Evolutionary conservation across 345 rosid species (phyloP), one percentile per base, ranked within the genome.

Genomic region (Streptanthus diversifolius): DNA sequence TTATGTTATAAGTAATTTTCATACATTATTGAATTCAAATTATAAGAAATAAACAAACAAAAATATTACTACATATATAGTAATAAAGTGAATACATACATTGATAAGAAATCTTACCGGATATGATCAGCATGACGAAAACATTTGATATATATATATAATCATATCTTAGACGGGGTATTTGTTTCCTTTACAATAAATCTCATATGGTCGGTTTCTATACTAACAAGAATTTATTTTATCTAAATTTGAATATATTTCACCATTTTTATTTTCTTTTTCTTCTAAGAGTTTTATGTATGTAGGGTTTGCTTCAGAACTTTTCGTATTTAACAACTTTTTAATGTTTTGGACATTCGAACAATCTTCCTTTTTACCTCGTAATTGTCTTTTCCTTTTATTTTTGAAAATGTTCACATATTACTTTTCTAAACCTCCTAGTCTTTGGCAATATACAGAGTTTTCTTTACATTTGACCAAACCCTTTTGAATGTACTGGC

Each of bases 341-440:
- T 14, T 48, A 48, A 48, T 48, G 53, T 48, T 63, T 45, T 18
- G 49, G n/a, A n/a, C 65, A 45, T 29, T 63, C 40, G 29, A 64
- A 15, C 17, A 13, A 13, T 18, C 40, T 48, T 48, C 8, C 19
- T 14, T 14, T 39, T 15, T 25, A 53, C 51, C 61, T n/a, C 24
- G 15, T 10, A 66, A 43, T 65, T 49, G 32, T 8, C 33, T 53
- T 5, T 11, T 53, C 58, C 7, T 49, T 15, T 21, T 49, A 10
- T 49, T 5, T 49, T 11, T 13, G 13, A 19, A 47, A 19, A 47
- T 48, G 21, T 6, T 49, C 60, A 51, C 22, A 49, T 47, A n/a
- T 36, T 22, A 36, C 15, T 14, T 17, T 51, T 27, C 3, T 24
- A 41, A 43, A 43, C 10, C 43, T 58, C 17, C 12, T 43, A 2